A percentile compares a stretch with the other conserved stretches of the same genome.
phyloP scores from a whole-genome alignment of 2,329 filamentous ascomycete species.

The Mycogone perniciosa region DNA sequence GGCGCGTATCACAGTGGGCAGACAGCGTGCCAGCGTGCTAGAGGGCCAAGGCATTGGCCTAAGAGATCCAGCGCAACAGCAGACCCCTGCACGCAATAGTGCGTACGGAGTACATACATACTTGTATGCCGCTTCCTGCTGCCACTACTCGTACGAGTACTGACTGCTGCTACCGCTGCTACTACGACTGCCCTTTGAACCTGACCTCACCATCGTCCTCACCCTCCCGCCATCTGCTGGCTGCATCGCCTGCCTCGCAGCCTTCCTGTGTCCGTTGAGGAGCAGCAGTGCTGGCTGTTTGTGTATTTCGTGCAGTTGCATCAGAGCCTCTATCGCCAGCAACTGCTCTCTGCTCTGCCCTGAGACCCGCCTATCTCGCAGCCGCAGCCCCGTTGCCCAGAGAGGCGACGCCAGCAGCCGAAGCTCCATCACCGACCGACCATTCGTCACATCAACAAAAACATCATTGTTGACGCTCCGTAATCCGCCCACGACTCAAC shows the following conservation, averaged over 20 bases:
- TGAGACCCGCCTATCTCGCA: not conserved
- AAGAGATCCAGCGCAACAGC: no score
- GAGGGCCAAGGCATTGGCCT: not conserved
- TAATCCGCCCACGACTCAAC: not conserved
- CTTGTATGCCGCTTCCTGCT: no score
- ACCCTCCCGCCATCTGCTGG: not conserved
- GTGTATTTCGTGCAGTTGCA: not conserved
- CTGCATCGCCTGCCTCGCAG: not conserved
- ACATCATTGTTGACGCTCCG: not conserved
- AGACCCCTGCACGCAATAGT: no score
- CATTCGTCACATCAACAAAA: slow-evolving; percentile 9
- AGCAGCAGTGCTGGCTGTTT: no score
- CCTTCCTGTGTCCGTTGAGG: not conserved
- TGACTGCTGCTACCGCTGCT: no score
- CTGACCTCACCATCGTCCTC: not conserved
- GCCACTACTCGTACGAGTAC: no score
- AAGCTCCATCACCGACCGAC: slow-evolving; percentile 10
- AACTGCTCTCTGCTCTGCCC: not conserved
- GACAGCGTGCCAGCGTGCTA: not conserved
- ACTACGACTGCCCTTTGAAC: not conserved
- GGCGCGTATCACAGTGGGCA: not conserved
- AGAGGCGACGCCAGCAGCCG: slow-evolving; percentile 9
- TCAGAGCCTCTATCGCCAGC: not conserved
- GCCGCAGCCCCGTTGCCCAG: not conserved
- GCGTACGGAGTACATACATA: no score